A percentile compares a stretch with the other conserved stretches of the same genome.
Conservation (phyloP, 2,329 filamentous ascomycete genomes). For the Calonectria fujianensis region DNA sequence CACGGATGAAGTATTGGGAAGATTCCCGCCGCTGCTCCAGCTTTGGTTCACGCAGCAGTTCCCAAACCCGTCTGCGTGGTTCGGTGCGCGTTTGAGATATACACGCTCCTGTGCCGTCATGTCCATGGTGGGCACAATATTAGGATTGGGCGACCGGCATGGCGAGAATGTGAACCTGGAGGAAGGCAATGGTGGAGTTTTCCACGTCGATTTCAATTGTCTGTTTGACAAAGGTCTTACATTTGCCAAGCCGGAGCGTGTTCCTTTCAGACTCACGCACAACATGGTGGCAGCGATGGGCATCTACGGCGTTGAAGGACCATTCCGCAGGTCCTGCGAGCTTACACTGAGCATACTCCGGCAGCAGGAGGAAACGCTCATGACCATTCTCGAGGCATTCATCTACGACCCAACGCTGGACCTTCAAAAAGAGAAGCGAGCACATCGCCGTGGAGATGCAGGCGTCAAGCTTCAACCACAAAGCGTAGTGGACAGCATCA, state of each 20-base stretch:
- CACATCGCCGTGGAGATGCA: constrained; percentile 61
- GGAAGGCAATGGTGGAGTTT: constrained; percentile 92
- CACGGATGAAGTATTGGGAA: constrained; percentile 76
- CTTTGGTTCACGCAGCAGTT: constrained; percentile 98
- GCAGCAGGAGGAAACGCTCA: constrained; percentile 95
- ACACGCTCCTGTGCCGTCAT: constrained; percentile 97
- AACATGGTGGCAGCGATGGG: constrained; percentile 99
- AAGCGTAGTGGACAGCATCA: constrained; percentile 92
- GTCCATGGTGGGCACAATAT: constrained; percentile 98
- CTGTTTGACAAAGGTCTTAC: constrained; percentile 98
- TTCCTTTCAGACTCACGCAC: constrained; percentile 97
- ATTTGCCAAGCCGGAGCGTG: constrained; percentile 94
- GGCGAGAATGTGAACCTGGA: constrained; percentile 98
- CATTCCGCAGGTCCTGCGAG: constrained; percentile 93
- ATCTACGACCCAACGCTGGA: constrained; percentile 98
- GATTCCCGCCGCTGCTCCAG: constrained; percentile 89
- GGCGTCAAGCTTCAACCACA: constrained; percentile 73
- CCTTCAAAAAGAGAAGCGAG: constrained; percentile 81
- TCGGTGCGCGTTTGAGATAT: constrained; percentile 90
- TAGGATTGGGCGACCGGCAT: constrained; percentile 95
- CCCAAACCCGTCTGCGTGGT: constrained; percentile 94
- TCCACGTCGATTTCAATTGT: constrained; percentile 99
- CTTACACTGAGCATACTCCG: constrained; percentile 88
- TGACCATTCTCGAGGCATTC: constrained; percentile 98
- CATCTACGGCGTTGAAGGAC: constrained; percentile 93